phyloP scores from a whole-genome alignment of 306 rosid genomes.

The Leucaena leucocephala region DNA sequence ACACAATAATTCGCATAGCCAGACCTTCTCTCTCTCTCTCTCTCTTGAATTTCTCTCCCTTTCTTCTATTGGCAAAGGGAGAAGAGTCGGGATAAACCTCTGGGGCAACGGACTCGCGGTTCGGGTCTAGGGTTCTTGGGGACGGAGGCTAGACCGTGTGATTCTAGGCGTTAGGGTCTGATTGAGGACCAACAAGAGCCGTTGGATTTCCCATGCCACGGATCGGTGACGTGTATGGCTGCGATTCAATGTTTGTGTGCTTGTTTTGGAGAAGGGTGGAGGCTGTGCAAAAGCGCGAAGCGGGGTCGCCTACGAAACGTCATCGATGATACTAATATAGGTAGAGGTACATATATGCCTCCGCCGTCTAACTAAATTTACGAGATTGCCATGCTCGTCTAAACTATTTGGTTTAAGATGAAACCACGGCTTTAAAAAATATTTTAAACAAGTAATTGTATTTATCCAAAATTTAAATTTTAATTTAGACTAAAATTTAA shows the following conservation, averaged over 20 bases:
- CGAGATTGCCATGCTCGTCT: conserved; percentile 1
- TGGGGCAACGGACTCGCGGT: conserved; percentile 42
- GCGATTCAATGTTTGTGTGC: conserved; percentile 62
- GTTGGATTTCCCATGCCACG: conserved; percentile 43
- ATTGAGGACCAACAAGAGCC: not conserved
- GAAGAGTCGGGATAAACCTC: conserved; percentile 64
- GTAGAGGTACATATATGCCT: conserved; percentile 1
- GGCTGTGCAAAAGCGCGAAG: conserved; percentile 32
- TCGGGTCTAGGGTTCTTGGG: conserved; percentile 61
- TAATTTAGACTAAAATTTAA: too few species aligned
- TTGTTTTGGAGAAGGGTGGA: conserved; percentile 65
- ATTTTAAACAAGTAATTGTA: too few species aligned
- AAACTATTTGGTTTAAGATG: too few species aligned
- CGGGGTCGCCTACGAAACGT: conserved; percentile 49
- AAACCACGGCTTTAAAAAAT: too few species aligned
- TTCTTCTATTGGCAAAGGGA: conserved; percentile 42
- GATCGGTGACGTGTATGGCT: conserved; percentile 79
- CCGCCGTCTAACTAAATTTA: not conserved
- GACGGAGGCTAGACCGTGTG: conserved; percentile 35
- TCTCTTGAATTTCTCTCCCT: conserved; percentile 40
- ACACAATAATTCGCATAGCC: conserved; percentile 26
- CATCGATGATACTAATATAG: conserved; percentile 42
- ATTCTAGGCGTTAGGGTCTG: conserved; percentile 16
- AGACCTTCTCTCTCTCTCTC: conserved; percentile 22
- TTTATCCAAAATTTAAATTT: too few species aligned